Evolutionary conservation across 345 rosid species (phyloP), one percentile per base, ranked within the genome.

Genomic region (thale cress (Arabidopsis thaliana)): DNA sequence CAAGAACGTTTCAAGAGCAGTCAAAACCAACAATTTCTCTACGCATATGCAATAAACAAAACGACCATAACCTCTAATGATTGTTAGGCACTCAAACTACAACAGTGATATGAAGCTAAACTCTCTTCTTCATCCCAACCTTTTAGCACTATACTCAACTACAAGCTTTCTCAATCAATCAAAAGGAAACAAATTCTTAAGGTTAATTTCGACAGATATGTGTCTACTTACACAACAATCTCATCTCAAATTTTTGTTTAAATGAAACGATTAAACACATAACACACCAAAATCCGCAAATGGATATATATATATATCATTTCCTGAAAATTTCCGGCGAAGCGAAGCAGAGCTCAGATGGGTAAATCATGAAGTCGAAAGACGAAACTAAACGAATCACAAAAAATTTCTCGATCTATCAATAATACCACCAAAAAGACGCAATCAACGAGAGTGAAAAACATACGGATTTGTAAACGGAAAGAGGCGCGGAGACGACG

Each of bases 331-430:
- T 10, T 1, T 49, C 34, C n/a, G 8, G 16, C 10, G 14, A 41
- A 50, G 36, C 53, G 28, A 60, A 59, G 37, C 25, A 46, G 20
- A 64, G 4, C 28, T 6, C 37, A 65, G 16, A 65, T 42, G 62
- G 62, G 38, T 42, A 32, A 49, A 56, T 20, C 33, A 3, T 2
- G 6, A 48, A 55, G 13, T 30, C 48, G n/a, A 23, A 25, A 48
- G 52, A 41, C 34, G 68, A 72, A 22, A 6, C 13, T 8, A 38
- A 71, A 20, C 49, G 67, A 65, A 78, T 48, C 41, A 5, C 9
- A 65, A 12, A n/a, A 14, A 8, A 12, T 16, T 24, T 11, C 13
- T 24, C 65, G 58, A 77, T 71, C 72, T 71, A 40, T 30, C 23
- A 38, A 11, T 30, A 11, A 49, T 3, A 32, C n/a, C 13, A 65